These are phyloP conservation scores for Cytospora leucostoma DNA, from an alignment of 2,329 filamentous ascomycete species.

Conservation along the genomic window DNA sequence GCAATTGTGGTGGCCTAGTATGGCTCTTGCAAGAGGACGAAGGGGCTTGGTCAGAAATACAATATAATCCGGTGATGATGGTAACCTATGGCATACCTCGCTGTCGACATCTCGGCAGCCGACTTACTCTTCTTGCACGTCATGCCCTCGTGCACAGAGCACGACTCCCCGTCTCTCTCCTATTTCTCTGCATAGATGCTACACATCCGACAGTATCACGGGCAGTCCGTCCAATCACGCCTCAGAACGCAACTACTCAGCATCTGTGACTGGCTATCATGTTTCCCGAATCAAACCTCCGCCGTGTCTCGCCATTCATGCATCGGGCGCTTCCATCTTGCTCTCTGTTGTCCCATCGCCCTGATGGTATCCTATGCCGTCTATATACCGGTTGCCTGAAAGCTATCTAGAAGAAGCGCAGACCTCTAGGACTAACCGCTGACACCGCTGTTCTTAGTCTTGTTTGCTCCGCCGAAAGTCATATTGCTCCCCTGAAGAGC, in stretches of 20 bases:
- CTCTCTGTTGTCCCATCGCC: background rate
- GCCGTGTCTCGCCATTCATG: background rate
- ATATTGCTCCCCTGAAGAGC: too few relatives aligned
- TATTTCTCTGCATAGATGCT: constrained; percentile 1
- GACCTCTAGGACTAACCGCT: background rate
- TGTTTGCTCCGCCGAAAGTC: too few relatives aligned
- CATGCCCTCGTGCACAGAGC: background rate
- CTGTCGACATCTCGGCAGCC: background rate
- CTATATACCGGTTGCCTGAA: background rate
- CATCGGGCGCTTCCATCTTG: background rate
- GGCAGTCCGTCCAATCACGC: background rate
- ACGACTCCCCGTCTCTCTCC: background rate
- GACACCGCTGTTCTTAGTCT: too few relatives aligned
- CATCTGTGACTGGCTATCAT: background rate
- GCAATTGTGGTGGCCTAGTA: too few relatives aligned
- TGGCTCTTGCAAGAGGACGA: background rate
- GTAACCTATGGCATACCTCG: background rate
- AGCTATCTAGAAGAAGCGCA: background rate
- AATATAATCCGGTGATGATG: background rate
- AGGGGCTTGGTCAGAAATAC: background rate
- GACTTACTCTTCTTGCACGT: background rate
- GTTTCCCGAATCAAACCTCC: background rate
- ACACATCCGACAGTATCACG: background rate
- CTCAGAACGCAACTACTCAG: background rate
- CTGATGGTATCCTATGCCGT: background rate